Base-by-base conservation (phyloP, 768 basidiomycete species). In the Pulveroboletus ravenelii region DNA sequence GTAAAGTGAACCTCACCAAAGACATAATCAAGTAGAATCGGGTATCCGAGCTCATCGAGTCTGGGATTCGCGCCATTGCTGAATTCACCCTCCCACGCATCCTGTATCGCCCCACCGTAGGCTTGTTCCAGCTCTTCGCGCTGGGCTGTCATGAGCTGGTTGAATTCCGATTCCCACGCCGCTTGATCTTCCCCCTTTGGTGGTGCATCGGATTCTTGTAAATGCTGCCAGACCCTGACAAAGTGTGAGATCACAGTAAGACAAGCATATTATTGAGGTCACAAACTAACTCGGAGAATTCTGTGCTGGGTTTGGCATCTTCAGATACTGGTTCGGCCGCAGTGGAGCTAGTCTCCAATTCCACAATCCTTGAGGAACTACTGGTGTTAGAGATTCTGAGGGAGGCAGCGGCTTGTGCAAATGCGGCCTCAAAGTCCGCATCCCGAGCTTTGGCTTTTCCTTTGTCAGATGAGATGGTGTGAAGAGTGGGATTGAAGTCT, bases 121-220 rank as follows among this genome's bases (percentile, higher is more conserved):
- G 86, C 86, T 48, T 72, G 66, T n/a, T 84, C 81, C 1, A 80
- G 65, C 29, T 84, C 83, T 18, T 87, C 83, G 29, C 85, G 78
- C 51, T 84, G 76, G 9, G 77, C 63, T 31, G 74, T 75, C 86
- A 91, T 87, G 37, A 89, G 70, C 52, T 89, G 83, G 62, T 85
- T 84, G 55, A 91, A 86, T 64, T 91, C 82, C 6, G 87, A 78
- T 66, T 92, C 90, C 89, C 89, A 91, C 65, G 82, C 84, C 1
- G 82, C 80, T 48, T 88, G 64, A 51, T 89, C 85, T 63, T 82
- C 84, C 20, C 73, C 61, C 5, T 78, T 74, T 1, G 82, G 80
- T 3, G 81, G 78, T 20, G 77, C 51, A 23, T 79, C 78, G 1
- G 81, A 83, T 47, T 78, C 73, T 58, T 79, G 80, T 25, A 85